Evolutionary conservation across 75 land plant species (phyloP).

Genomic region (Pseudotsuga menziesii): DNA sequence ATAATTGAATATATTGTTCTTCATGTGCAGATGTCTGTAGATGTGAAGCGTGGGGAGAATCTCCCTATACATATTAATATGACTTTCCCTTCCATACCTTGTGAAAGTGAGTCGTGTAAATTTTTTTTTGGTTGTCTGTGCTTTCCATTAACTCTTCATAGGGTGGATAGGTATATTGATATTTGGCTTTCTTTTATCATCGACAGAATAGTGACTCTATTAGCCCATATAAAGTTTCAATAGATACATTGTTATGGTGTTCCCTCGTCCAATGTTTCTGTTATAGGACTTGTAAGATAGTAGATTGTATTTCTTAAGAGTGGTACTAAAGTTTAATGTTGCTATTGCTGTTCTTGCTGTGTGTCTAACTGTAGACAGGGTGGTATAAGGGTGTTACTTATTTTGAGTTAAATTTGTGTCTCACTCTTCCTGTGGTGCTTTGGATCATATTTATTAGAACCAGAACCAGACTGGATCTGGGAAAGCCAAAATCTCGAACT

Average conservation of each 20-base stretch:
- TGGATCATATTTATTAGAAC: too few species aligned
- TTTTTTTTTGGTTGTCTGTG: not conserved
- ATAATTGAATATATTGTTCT: too few species aligned
- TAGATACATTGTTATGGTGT: not conserved
- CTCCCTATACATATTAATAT: constrained; percentile 96
- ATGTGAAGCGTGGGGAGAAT: constrained; percentile 89
- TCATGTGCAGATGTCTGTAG: constrained; percentile 78
- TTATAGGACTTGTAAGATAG: not conserved
- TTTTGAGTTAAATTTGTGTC: too few species aligned
- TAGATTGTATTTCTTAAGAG: not conserved
- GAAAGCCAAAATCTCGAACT: too few species aligned
- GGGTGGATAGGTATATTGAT: not conserved
- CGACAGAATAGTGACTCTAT: not conserved
- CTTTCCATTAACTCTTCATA: not conserved
- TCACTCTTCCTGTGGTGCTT: too few species aligned
- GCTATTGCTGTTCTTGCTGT: too few species aligned
- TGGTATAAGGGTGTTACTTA: too few species aligned
- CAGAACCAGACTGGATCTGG: too few species aligned
- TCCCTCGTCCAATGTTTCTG: not conserved
- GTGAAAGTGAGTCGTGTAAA: constrained; percentile 57
- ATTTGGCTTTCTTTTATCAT: not conserved
- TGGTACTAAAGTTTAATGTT: not conserved
- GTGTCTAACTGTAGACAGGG: too few species aligned
- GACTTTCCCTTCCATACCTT: constrained; percentile 94
- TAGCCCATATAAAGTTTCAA: not conserved